phyloP scores from a whole-genome alignment of 2,329 filamentous ascomycete genomes.

The Lasiodiplodia sp. region DNA sequence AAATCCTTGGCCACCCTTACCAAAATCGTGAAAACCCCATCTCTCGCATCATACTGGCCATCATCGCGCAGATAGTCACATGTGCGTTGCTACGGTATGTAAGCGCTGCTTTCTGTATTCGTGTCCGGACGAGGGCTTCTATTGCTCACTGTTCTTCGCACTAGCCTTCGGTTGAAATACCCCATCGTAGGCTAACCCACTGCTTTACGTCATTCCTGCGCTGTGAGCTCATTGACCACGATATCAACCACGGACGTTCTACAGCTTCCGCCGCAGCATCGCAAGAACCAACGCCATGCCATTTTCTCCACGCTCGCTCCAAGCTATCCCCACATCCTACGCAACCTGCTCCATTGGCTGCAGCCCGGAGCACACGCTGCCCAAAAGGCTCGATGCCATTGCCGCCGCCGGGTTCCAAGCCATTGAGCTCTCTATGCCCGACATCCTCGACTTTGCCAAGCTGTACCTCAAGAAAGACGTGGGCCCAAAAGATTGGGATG shows the following conservation, averaged over 20 bases:
- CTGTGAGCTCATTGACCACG: constrained; percentile 12
- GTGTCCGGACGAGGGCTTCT: no score
- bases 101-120: no score
- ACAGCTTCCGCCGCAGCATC: background rate
- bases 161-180: no score
- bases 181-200: no score
- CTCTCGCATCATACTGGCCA: background rate
- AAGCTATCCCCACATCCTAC: constrained; percentile 59
- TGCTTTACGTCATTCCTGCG: constrained; percentile 12
- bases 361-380: constrained; percentile 59
- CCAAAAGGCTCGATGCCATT: constrained; percentile 68
- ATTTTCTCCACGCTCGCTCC: constrained; percentile 44
- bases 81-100: no score
- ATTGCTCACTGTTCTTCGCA: background rate
- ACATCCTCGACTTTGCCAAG: constrained; percentile 70
- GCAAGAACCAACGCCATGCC: constrained; percentile 38
- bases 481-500: constrained; percentile 64
- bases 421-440: constrained; percentile 78
- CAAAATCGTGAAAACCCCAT: no score
- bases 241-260: background rate
- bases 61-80: no score
- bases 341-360: constrained; percentile 64
- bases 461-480: constrained; percentile 60
- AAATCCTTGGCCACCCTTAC: no score
- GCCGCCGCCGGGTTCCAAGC: constrained; percentile 70